Evolutionary conservation across 1,139 yeast genomes (phyloP), one percentile per base, ranked within the genome.

Genomic region (Candida mesenterica): DNA sequence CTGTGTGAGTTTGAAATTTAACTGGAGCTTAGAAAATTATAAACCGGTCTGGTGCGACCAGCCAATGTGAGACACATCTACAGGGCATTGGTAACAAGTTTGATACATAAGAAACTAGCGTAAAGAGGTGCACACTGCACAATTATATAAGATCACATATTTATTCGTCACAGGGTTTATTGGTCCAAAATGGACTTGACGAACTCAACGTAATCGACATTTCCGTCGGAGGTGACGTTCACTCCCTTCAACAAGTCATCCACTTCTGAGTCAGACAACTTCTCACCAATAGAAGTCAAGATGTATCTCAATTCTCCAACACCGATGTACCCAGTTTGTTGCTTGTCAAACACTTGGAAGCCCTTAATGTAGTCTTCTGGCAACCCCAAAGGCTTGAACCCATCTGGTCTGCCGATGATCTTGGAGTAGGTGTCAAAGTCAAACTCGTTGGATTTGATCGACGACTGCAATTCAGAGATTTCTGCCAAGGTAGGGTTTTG

Each of bases 311-410:
- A 77, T 64, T 94, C 97, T 41, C 99, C 99, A 31, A 92, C 96
- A 27, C 97, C 95, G 52, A 92, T 92, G 66, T 82, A 84, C 5
- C 99, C 99, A 15, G 97, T 84, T 47, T 84, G 80, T 48, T 89
- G 96, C 69, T 90, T 94, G 68, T 92, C 99, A 49, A 92, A 92
- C 8, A 92, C 97, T 66, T 92, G 97, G 77, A 92, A 92, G 1
- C 97, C 98, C 56, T 94, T 86, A 55, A 92, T 80, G 64, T 92
- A 92, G 62, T 92, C 99, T 58, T 92, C 98, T 17, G 95, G 92
- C 52, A 84, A 85, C n/a, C 96, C 96, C 43, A 86, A 75, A 24
- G 90, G 82, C 62, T 84, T 83, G 75, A 87, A 88, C 0, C 96
- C 96, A 52, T 85, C 90, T 32, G 94, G 95, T 62, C 96, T 79